Base-by-base conservation (phyloP, 75 land plant genomes). In the Pseudotsuga menziesii region DNA sequence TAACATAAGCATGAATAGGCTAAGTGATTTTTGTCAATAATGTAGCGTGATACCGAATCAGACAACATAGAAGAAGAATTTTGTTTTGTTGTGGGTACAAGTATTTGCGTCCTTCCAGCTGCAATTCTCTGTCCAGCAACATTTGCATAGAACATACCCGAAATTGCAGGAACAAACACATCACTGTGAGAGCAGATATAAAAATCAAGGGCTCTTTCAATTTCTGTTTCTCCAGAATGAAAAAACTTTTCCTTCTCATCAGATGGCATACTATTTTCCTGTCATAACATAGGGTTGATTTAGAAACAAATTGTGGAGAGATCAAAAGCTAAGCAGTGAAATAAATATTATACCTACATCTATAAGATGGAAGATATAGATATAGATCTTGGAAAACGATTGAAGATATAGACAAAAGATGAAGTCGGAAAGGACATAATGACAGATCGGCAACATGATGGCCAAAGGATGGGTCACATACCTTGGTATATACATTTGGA, bases 401-500 rank as follows among this genome's bases (percentile, higher is more conserved):
- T 61, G 64, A 25, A 61, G 64, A n/a, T 25, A 56, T 19, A 41
- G 20, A 41, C 3, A 36, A 41, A 35, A 19, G 44, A 39, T 41
- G 25, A 69, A 12, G 9, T 41, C 4, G 4, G 54, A 41, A 20
- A 3, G 13, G 14, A 14, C 35, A 56, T 19, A 56, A 25, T 22
- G 7, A 56, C 61, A 56, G 75, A 74, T 26, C 19, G n/a, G 27
- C 59, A 56, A 55, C 25, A 74, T 74, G 23, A 27, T 11, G 59
- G 32, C 23, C n/a, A 22, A 8, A 60, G 7, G 23, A 60, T 22
- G 23, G 26, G 19, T 57, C 15, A n/a, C 19, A 77, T 75, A 94
- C 97, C 92, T 94, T 94, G 61, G 91, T 90, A 56, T 92, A 86
- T 1, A 88, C 83, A 74, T 90, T 94, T 26, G 94, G 92, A 71